These are phyloP conservation scores for Trametes hirsuta DNA, from an alignment of 1,284 basidiomycete genomes.

Conservation along the genomic window DNA sequence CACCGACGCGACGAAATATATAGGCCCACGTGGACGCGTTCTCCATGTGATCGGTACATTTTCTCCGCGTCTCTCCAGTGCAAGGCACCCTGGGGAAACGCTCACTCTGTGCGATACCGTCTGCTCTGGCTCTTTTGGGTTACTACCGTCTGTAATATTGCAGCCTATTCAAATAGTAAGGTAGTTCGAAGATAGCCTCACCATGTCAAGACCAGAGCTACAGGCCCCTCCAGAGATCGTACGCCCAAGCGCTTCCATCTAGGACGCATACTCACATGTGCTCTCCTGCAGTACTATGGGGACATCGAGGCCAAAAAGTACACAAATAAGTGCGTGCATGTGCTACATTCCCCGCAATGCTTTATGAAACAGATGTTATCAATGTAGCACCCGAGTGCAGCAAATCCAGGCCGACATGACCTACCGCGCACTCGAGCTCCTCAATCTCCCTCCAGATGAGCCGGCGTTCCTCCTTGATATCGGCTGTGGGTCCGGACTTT, in stretches of 20 bases:
- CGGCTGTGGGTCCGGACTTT: slow-evolving; percentile 98
- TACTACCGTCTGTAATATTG: too few relatives aligned
- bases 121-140: too few relatives aligned
- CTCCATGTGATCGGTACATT: slow-evolving; percentile 14
- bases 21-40: slow-evolving; percentile 17
- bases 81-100: too few relatives aligned
- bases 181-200: neutral
- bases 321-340: slow-evolving; percentile 79
- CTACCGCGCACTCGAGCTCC: slow-evolving; percentile 90
- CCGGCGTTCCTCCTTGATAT: slow-evolving; percentile 92
- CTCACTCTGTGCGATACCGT: neutral
- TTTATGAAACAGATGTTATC: neutral
- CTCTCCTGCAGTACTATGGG: slow-evolving; percentile 83
- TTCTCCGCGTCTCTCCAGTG: neutral
- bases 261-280: slow-evolving; percentile 10
- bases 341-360: too few relatives aligned
- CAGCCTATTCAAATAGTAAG: neutral
- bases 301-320: slow-evolving; percentile 97
- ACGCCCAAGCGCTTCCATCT: slow-evolving; percentile 36
- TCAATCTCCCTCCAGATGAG: slow-evolving; percentile 79
- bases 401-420: slow-evolving; percentile 99
- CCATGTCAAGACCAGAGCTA: slow-evolving; percentile 95
- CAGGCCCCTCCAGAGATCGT: slow-evolving; percentile 97
- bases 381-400: slow-evolving; percentile 86
- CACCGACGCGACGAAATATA: neutral